Base-by-base conservation (phyloP, 2,329 filamentous ascomycete species). In the Colletotrichum higginsianum region DNA sequence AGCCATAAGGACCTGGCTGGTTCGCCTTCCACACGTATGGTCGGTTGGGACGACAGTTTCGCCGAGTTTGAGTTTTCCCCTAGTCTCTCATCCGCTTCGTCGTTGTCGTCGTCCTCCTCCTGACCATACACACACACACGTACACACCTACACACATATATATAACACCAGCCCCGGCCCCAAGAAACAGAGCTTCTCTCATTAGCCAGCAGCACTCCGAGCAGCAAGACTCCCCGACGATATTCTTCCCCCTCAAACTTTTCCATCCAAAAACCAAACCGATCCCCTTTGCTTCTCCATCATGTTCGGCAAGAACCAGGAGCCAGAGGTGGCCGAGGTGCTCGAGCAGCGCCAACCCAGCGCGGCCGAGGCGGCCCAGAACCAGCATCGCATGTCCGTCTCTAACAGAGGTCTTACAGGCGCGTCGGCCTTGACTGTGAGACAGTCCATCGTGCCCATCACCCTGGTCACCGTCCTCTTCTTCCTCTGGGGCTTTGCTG, bases 371-470 rank as follows among this genome's bases (percentile, higher is more conserved):
- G 75, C 75, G 16, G 30, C 70, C 18, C 58, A 71, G 30, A 47
- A 76, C 46, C 57, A 65, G 2, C 74, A 74, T 38, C 67, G 69
- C 30, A 70, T 71, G 56, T 67, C 71, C 21, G 75, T 76, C 16
- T 74, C 73, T 18, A 76, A 77, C 42, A 71, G 62, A 53, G 75
- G 74, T 9, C 56, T 76, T 42, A 76, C 75, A 0, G 75, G 75
- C n/a, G 75, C 75, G 42, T 76, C 75, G 9, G 71, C 75, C 71
- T 83, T 94, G 73, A 93, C 91, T 0, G 79, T 93, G 38, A 85
- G 90, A 65, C 86, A 93, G 76, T 94, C 91, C 18, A 85, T 94
- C 66, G 87, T 88, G 75, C 92, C 92, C 5, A 86, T 94, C 56
- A 84, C 84, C 65, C 85, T 94, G 9, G 85, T 87, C 23, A 87